These are phyloP conservation scores for Punica granatum DNA, from an alignment of 345 rosid genomes.

Conservation along the genomic window DNA sequence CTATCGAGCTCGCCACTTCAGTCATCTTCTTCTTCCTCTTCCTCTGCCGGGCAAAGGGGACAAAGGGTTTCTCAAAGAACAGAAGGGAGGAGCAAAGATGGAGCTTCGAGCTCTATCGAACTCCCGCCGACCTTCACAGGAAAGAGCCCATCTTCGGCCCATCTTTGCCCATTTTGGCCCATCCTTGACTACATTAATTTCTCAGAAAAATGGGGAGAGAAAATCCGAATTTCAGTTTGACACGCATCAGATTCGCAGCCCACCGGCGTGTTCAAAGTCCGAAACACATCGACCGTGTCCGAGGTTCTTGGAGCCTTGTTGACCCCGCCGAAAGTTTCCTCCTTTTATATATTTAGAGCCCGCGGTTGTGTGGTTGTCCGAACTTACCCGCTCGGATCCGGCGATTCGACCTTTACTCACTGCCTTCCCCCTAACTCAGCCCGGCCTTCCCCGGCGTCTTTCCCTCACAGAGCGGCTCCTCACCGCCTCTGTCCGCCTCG, in stretches of 20 bases:
- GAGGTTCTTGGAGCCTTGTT: background rate
- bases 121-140: background rate
- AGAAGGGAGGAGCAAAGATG: background rate
- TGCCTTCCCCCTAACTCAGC: too few relatives aligned
- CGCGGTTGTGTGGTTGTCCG: background rate
- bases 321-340: background rate
- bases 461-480: too few relatives aligned
- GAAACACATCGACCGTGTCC: background rate
- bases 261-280: too few relatives aligned
- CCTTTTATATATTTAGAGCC: background rate
- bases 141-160: background rate
- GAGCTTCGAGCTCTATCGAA: background rate
- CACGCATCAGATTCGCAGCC: too few relatives aligned
- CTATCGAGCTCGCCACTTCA: conserved; percentile 83
- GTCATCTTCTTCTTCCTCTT: conserved; percentile 33
- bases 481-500: too few relatives aligned
- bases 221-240: too few relatives aligned
- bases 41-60: background rate
- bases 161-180: too few relatives aligned
- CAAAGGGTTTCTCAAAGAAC: background rate
- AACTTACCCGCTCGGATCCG: too few relatives aligned
- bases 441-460: too few relatives aligned
- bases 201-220: too few relatives aligned
- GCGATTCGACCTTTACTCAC: too few relatives aligned
- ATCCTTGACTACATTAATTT: too few relatives aligned